These are phyloP conservation scores for Nissolia schottii DNA, from an alignment of 306 rosid species.

Conservation along the genomic window DNA sequence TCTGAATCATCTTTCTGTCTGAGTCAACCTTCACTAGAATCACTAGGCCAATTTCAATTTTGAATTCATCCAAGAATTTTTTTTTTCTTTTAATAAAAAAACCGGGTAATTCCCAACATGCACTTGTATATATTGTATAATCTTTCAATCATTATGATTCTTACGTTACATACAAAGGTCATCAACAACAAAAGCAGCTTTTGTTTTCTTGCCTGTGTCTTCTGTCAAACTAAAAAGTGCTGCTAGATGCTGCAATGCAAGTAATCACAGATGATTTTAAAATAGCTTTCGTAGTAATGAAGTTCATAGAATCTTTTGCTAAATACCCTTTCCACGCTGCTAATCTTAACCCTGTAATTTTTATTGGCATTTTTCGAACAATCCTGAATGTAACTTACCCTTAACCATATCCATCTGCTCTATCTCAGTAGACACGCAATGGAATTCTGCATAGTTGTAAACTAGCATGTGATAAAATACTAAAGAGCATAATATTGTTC, in stretches of 20 bases:
- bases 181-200: not conserved
- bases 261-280: not conserved
- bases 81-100: too few species aligned
- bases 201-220: not conserved
- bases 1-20: constrained; percentile 5
- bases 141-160: constrained; percentile 20
- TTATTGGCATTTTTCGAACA: not conserved
- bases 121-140: not conserved
- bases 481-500: too few species aligned
- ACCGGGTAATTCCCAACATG: not conserved
- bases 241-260: not conserved
- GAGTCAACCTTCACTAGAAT: constrained; percentile 20
- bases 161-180: not conserved
- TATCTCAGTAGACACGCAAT: not conserved
- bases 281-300: not conserved
- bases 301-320: not conserved
- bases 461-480: not conserved
- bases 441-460: not conserved
- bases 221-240: not conserved
- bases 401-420: not conserved
- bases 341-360: not conserved
- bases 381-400: too few species aligned
- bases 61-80: not conserved
- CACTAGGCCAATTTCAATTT: not conserved
- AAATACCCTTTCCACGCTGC: not conserved